These are phyloP conservation scores for Mycena galericulata DNA, from an alignment of 768 basidiomycete genomes.

Conservation along the genomic window DNA sequence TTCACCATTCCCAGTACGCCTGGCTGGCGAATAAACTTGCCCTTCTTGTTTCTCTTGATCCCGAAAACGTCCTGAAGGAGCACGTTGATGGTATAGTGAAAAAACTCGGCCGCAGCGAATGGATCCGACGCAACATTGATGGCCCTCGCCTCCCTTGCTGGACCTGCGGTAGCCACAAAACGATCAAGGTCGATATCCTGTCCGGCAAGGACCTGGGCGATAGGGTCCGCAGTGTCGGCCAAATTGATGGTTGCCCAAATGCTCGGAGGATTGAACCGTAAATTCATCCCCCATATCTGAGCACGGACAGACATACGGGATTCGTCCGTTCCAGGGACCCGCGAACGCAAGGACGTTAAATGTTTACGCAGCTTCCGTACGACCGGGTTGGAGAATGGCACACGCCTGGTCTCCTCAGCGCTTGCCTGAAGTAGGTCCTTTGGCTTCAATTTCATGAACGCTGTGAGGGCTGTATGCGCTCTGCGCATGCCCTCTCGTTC, in stretches of 20 bases:
- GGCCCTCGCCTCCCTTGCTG: conserved; percentile 28
- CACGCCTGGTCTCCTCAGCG: conserved; percentile 44
- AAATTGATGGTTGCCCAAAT: too few relatives aligned
- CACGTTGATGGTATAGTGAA: conserved; percentile 45
- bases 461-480: too few relatives aligned
- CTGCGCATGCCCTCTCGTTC: too few relatives aligned
- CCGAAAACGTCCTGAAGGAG: conserved; percentile 46
- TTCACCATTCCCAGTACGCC: conserved; percentile 34
- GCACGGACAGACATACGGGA: conserved; percentile 36
- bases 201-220: conserved; percentile 57
- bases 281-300: conserved; percentile 49
- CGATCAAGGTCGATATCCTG: conserved; percentile 56
- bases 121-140: conserved; percentile 44
- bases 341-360: conserved; percentile 36
- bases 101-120: conserved; percentile 49
- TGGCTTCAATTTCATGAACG: conserved; percentile 41
- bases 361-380: conserved; percentile 42
- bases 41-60: conserved; percentile 29
- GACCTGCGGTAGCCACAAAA: conserved; percentile 38
- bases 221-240: conserved; percentile 60
- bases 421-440: conserved; percentile 47
- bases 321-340: conserved; percentile 49
- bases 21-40: conserved; percentile 15
- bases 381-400: conserved; percentile 40
- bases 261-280: conserved; percentile 43